Base-by-base conservation (phyloP, 306 rosid species). In the Cicer yamashitae region DNA sequence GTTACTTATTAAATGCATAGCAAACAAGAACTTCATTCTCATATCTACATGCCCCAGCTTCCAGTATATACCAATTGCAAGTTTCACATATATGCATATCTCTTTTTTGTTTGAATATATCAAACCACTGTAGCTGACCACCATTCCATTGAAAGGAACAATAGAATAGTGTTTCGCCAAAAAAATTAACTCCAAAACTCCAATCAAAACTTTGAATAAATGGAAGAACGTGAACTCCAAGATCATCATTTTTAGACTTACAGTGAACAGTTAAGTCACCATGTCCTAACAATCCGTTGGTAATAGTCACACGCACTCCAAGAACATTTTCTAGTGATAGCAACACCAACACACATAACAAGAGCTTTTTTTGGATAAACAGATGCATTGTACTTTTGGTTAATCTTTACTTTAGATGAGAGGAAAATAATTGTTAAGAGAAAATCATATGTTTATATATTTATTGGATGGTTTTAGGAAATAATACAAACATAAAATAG, bases 71-170 rank as follows among this genome's bases (percentile, higher is more conserved):
- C 34, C 34, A 30, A 30, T 30, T 3, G 34, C 34, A 30, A 20
- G 22, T 20, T 20, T 1, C 0, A 20, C 22, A 20, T 20, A 1
- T 20, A 20, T 20, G 22, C 1, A 20, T 20, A 53, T 53, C 60
- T 30, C 60, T 53, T 17, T 11, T 0, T 17, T 11, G 4, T 54
- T 5, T 8, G 12, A 17, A 54, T 7, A 53, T 18, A 17, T 54
- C 61, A 57, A 57, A 57, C 12, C 13, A 57, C 2, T 57, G 62
- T 18, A 57, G 22, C 38, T 34, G 22, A 20, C 22, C 30, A 17
- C 61, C 61, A 7, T 1, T 10, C 62, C 62, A 57, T 22, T 57
- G 39, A 57, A 57, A 57, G 38, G 62, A 57, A 8, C 62, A 57
- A 22, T 18, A 57, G 38, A 2, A 57, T 5, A 1, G 62, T 57